Evolutionary conservation across 2,329 filamentous ascomycete genomes (phyloP), one percentile per base, ranked within the genome.

Genomic region (Cladosporium sp.): DNA sequence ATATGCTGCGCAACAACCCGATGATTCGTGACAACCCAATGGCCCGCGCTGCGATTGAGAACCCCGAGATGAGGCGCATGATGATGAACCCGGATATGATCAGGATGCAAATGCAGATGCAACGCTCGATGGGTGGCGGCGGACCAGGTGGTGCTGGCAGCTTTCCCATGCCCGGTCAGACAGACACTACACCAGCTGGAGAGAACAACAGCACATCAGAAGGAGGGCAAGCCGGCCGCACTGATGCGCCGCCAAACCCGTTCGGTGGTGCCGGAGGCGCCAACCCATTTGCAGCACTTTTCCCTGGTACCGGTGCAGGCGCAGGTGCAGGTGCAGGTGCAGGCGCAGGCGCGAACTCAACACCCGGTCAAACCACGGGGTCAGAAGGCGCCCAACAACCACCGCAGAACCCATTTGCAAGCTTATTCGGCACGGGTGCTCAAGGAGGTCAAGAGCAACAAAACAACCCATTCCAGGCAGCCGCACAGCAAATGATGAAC

Each of bases 131-230:
- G 73, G 73, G 73, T 6, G 72, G 78, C 74, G 39, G 80, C 77
- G 50, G 68, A 65, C 55, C 44, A n/a, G 76, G 71, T 49, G 67
- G 62, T 52, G 76, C 70, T 53, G 73, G 70, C 52, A 76, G 82
- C 4, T 97, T 99, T 66, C 91, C 93, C 11, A 92, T 92, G 43
- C 93, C 93, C 2, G 93, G 93, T 7, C 84, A 86, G 17, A 97
- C 92, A 30, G 90, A 96, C 68, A 95, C 83, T 24, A 95, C 90
- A 3, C 84, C 82, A 1, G 51, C 47, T 7, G 51, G 39, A 18
- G 54, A 55, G 69, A 48, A 61, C 64, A 39, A 63, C 68, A 47
- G 30, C 48, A 49, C 12, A 20, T 27, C 30, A 39, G 7, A 30
- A 40, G 45, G 19, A 22, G 51, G 48, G 13, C 56, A 68, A 58